Evolutionary conservation across 495 filamentous ascomycete species (phyloP), one percentile per base, ranked within the genome.

Genomic region (Penicillium coprophilum): DNA sequence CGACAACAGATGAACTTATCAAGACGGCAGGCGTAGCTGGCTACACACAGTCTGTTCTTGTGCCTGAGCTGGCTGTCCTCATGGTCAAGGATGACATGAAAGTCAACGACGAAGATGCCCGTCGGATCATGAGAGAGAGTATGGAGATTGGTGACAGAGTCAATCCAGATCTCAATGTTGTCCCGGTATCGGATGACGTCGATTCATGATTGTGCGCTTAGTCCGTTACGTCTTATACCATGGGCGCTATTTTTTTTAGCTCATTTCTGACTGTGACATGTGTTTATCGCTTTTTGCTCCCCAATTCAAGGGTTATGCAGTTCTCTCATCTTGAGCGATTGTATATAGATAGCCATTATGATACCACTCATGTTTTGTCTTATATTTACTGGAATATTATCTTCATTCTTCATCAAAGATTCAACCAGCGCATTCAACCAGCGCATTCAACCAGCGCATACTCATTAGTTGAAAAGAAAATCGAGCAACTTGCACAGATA

Each of bases 31-130:
- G 91, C 10, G 79, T 89, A 27, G 84, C 83, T 13, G 82, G 80
- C 17, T 98, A 90, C 61, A 82, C 96, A 8, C 91, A 96, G 70
- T 76, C 79, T 0, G 94, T 97, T 3, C 73, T 97, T 40, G 91
- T 96, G 13, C 92, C 92, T 0, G 94, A 98, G 67, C 68, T 97
- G 46, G 83, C 87, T 5, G 77, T 90, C 2, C 71, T 75, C 58
- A 78, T 98, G 17, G 87, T 97, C 24, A 88, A 82, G 76, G 88
- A 96, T 59, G 94, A 98, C 64, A 89, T 97, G 88, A 64, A 69
- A 0, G 80, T 88, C n/a, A 71, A 72, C 6, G 82, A 82, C 50
- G 82, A 84, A 44, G 67, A 78, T 57, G 91, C 92, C 15, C 78
- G 87, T 63, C 66, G 74, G 50, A 84, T 96, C 20, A 61, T 97